Evolutionary conservation across 257 asterid genomes (phyloP).

Genomic region (Echium plantagineum): DNA sequence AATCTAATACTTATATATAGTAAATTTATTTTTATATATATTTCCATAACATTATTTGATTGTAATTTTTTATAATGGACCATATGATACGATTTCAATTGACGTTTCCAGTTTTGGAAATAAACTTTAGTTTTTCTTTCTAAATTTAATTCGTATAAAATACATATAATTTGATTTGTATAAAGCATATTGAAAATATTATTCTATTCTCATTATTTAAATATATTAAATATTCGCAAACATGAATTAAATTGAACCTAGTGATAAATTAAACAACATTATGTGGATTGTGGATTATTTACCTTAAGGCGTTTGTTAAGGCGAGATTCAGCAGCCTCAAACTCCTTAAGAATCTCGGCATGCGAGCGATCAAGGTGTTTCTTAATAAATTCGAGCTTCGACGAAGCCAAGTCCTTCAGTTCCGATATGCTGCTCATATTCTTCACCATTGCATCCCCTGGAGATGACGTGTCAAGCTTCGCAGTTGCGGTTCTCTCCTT

Average conservation of each 20-base stretch:
- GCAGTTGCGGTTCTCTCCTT: background rate
- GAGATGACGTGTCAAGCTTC: background rate
- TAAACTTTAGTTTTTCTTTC: no score
- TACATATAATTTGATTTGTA: no score
- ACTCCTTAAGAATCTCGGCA: conserved; percentile 59
- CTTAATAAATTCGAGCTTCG: conserved; percentile 42
- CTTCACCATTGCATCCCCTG: background rate
- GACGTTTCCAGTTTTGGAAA: no score
- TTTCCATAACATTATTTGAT: no score
- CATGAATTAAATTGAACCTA: background rate
- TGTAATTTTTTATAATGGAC: no score
- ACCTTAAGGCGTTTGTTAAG: conserved; percentile 83
- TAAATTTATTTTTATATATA: no score
- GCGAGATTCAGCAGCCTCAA: conserved; percentile 60
- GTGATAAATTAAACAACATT: no score
- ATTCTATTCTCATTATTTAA: no score
- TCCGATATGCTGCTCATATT: background rate
- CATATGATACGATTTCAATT: no score
- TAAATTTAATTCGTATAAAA: no score
- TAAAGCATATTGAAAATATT: no score
- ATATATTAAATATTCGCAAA: background rate
- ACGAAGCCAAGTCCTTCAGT: conserved; percentile 24
- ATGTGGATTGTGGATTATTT: background rate
- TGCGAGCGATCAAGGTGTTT: conserved; percentile 57
- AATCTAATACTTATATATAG: no score